These are phyloP conservation scores for Tolypocladium ovalisporum DNA, from an alignment of 2,329 filamentous ascomycete genomes.

Conservation along the genomic window DNA sequence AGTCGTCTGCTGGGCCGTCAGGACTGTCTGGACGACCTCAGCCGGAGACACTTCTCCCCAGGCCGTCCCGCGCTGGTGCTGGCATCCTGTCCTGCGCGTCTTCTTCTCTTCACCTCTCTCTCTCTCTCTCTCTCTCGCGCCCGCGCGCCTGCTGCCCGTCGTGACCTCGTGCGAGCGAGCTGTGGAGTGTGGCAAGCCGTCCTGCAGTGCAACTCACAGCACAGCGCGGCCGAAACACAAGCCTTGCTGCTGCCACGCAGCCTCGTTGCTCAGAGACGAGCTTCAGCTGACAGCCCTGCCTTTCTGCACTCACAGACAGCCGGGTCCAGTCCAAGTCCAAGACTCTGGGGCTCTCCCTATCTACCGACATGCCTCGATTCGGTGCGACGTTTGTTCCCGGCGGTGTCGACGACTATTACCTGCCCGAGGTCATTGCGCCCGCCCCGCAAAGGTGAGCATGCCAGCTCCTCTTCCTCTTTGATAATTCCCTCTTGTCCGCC, in stretches of 20 bases:
- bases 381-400: constrained; percentile 49
- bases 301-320: constrained; percentile 7
- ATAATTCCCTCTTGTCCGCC: neutral
- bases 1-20: neutral
- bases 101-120: neutral
- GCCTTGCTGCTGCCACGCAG: neutral
- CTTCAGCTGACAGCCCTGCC: constrained; percentile 14
- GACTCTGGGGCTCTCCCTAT: constrained; percentile 9
- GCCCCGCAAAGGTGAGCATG: constrained; percentile 42
- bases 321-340: neutral
- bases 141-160: neutral
- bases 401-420: constrained; percentile 48
- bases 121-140: neutral
- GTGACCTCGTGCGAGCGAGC: neutral
- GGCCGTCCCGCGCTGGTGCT: neutral
- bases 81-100: neutral
- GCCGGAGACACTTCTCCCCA: neutral
- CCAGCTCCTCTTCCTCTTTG: neutral
- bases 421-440: constrained; percentile 49
- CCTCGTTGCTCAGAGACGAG: neutral
- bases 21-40: neutral
- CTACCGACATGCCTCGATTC: constrained; percentile 19
- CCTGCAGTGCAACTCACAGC: neutral
- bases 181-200: neutral
- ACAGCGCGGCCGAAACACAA: neutral